Evolutionary conservation across 345 rosid species (phyloP).

Genomic region (Geranium brycei): DNA sequence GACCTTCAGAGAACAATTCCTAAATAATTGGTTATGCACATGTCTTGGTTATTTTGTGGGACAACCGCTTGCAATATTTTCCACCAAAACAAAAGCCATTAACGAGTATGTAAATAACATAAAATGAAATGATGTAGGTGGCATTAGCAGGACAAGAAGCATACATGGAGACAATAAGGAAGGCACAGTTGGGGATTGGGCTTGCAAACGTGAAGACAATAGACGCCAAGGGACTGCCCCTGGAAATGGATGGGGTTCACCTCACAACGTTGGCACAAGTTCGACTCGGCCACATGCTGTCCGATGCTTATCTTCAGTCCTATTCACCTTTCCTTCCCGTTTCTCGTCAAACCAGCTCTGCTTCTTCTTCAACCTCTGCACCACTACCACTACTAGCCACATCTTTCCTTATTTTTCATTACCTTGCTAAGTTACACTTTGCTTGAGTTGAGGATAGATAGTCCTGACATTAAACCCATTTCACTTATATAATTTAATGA

Average conservation of each 20-base stretch:
- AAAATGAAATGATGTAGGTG: constrained; percentile 12
- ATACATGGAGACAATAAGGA: constrained; percentile 23
- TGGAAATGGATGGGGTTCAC: constrained; percentile 24
- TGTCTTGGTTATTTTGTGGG: no score
- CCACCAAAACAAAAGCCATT: no score
- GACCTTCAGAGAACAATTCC: no score
- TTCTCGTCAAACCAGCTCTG: not conserved
- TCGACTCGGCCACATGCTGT: constrained; percentile 18
- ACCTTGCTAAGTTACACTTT: not conserved
- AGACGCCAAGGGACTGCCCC: constrained; percentile 29
- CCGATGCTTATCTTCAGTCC: constrained; percentile 10
- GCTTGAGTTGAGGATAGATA: no score
- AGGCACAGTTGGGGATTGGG: constrained; percentile 16
- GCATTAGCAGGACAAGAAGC: constrained; percentile 28
- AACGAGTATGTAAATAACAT: not conserved
- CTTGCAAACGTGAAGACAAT: constrained; percentile 20
- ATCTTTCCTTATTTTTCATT: not conserved
- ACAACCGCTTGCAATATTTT: no score
- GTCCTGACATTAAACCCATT: no score
- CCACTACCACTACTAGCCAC: not conserved
- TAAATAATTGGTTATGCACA: no score
- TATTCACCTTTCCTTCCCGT: not conserved
- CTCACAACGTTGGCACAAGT: constrained; percentile 26
- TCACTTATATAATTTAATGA: no score
- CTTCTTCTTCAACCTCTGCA: not conserved